phyloP scores from a whole-genome alignment of 163 green algal species.

The Trebouxiophyceae sp. region DNA sequence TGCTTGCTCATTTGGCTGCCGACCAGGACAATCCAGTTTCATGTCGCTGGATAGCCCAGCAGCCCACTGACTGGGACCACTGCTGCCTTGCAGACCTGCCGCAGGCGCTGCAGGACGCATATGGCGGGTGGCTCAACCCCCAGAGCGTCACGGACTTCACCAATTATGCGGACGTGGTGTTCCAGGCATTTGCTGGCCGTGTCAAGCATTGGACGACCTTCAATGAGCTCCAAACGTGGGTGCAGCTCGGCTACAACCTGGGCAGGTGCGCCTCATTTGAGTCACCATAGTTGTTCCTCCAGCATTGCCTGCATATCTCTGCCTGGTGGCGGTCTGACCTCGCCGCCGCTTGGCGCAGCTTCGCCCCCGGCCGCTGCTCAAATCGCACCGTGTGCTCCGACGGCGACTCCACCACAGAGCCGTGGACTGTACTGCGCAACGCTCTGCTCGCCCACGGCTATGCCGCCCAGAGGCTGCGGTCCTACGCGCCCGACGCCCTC shows the following conservation, averaged over 20 bases:
- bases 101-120: slow-evolving; percentile 18
- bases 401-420: not conserved
- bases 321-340: too few species aligned
- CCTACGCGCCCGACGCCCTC: not conserved
- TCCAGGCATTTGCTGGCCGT: slow-evolving; percentile 27
- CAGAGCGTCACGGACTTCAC: slow-evolving; percentile 37
- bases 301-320: too few species aligned
- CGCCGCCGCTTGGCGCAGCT: not conserved
- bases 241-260: too few species aligned
- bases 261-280: too few species aligned
- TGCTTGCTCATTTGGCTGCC: not conserved
- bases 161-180: slow-evolving; percentile 35
- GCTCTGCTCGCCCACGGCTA: not conserved
- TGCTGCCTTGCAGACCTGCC: not conserved
- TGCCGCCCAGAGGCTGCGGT: not conserved
- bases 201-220: slow-evolving; percentile 46
- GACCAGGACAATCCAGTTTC: not conserved
- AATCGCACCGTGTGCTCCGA: not conserved
- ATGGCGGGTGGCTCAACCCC: slow-evolving; percentile 35
- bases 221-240: too few species aligned
- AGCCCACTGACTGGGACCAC: not conserved
- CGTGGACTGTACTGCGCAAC: not conserved
- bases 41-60: not conserved
- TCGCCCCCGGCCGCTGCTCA: not conserved
- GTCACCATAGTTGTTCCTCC: too few species aligned